A percentile compares a stretch with the other conserved stretches of the same genome.
Evolutionary conservation across 1,284 basidiomycete genomes (phyloP).

Genomic region (Tilletia caries): DNA sequence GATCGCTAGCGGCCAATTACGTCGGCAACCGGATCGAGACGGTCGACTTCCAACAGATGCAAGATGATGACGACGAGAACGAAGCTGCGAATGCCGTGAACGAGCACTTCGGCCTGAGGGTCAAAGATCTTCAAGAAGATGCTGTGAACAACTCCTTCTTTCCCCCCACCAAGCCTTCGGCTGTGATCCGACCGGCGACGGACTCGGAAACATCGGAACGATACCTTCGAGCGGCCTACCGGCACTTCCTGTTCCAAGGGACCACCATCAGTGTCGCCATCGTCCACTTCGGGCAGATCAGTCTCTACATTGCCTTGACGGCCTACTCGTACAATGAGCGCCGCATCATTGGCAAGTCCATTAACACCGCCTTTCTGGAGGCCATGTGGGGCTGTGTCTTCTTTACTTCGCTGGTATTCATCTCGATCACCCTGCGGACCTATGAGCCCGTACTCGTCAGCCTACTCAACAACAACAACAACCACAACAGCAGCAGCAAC

Average conservation of each 20-base stretch:
- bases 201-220: slow-evolving; percentile 1
- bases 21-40: neutral
- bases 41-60: neutral
- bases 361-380: neutral
- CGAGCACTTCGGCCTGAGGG: neutral
- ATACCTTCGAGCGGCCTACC: neutral
- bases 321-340: neutral
- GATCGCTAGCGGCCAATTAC: neutral
- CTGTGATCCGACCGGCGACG: neutral
- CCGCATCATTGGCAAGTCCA: neutral
- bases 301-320: neutral
- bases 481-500: no score
- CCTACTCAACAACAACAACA: neutral
- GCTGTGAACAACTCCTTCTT: neutral
- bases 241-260: slow-evolving; percentile 5
- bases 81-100: neutral
- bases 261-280: neutral
- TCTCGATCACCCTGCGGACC: slow-evolving; percentile 1
- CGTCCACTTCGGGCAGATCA: neutral
- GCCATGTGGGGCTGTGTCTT: slow-evolving; percentile 1
- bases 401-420: neutral
- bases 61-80: neutral
- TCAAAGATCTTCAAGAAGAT: neutral
- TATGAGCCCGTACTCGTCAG: slow-evolving; percentile 7
- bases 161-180: slow-evolving; percentile 8